Conservation (phyloP, 176 grass and related monocot genomes). For the Zea luxurians region DNA sequence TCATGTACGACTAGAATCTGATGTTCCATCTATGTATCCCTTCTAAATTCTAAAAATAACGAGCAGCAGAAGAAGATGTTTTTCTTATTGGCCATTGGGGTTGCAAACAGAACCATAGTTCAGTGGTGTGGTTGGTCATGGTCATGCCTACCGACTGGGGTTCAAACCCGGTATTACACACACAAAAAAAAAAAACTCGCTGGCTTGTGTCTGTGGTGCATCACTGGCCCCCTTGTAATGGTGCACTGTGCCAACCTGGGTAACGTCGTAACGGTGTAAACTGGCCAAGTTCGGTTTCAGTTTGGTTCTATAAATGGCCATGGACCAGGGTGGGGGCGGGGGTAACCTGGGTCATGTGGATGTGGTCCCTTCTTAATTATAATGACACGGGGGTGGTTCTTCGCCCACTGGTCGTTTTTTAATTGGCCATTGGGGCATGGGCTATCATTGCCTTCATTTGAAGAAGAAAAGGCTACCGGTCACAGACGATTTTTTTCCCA, state of each 20-base stretch:
- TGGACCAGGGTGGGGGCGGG: too few relatives aligned
- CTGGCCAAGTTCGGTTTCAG: too few relatives aligned
- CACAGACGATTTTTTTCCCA: background rate
- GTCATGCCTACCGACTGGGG: background rate
- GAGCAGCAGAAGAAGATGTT: background rate
- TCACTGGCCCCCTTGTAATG: too few relatives aligned
- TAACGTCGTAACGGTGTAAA: background rate
- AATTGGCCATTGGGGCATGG: background rate
- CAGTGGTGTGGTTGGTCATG: background rate
- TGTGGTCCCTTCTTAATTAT: too few relatives aligned
- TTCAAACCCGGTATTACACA: background rate
- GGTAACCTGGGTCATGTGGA: too few relatives aligned
- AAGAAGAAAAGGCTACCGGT: background rate
- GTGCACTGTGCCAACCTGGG: too few relatives aligned
- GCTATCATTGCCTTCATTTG: background rate
- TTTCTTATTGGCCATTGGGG: background rate
- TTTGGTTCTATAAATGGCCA: too few relatives aligned
- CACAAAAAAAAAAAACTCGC: too few relatives aligned
- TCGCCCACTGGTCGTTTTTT: too few relatives aligned
- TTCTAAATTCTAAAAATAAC: background rate
- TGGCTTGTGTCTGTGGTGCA: too few relatives aligned
- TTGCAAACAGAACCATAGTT: background rate
- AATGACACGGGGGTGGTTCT: too few relatives aligned
- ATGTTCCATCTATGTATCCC: background rate
- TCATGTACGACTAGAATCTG: background rate